Percentiles rank a stretch among this genome's conserved stretches.
Conservation (phyloP, 208 protist species). For the Wallacemonas sp. region DNA sequence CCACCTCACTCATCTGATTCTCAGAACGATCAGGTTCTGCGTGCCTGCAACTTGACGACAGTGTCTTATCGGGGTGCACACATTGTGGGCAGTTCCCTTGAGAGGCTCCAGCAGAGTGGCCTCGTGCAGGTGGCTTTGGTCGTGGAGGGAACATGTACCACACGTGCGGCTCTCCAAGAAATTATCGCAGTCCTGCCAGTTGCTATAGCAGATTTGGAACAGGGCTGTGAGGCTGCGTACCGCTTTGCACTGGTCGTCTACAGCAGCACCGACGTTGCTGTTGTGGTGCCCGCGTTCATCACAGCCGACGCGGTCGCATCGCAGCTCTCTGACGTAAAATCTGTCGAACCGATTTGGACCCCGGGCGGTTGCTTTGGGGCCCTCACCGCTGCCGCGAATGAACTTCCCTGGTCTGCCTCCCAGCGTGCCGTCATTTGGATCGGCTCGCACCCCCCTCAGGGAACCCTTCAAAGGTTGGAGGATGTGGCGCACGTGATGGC, state of each 20-base stretch:
- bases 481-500: background rate
- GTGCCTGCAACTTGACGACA: no score
- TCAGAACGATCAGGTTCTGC: no score
- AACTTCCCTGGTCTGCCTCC: background rate
- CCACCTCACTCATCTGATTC: no score
- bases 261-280: background rate
- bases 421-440: background rate
- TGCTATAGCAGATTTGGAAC: no score
- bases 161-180: no score
- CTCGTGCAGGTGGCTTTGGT: no score
- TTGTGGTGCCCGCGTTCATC: background rate
- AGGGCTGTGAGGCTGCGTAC: background rate
- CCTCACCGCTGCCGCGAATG: background rate
- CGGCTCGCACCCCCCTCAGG: background rate
- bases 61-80: no score
- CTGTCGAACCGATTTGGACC: background rate
- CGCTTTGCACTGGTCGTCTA: background rate
- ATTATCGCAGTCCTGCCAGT: no score
- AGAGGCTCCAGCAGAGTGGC: no score
- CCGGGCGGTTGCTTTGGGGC: background rate
- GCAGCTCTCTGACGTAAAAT: background rate
- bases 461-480: background rate
- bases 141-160: no score
- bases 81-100: no score
- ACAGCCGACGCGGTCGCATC: background rate